A percentile compares a stretch with the other conserved stretches of the same genome.
Conservation (phyloP, 208 protist species). For the Angomonas ambiguus region DNA sequence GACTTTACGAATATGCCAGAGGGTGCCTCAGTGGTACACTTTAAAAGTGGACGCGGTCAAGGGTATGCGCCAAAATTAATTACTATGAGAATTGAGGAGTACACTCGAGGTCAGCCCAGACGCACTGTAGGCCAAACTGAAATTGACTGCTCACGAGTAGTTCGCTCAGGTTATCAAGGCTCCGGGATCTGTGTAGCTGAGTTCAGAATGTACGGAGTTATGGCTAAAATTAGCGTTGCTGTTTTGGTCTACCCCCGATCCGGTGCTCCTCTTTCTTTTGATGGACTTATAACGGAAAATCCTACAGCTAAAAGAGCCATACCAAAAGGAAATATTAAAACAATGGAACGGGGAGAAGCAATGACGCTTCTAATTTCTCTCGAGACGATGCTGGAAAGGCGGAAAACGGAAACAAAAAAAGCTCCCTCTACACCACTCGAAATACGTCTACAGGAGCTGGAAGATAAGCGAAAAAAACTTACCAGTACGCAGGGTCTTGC, state of each 20-base stretch:
- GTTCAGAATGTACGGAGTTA: conserved; percentile 63
- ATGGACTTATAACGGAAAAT: conserved; percentile 35
- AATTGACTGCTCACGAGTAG: conserved; percentile 59
- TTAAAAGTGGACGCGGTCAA: conserved; percentile 45
- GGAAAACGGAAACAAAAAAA: conserved; percentile 7
- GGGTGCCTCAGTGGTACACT: conserved; percentile 70
- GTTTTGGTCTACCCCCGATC: conserved; percentile 65
- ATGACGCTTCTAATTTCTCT: conserved; percentile 80
- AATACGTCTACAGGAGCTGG: conserved; percentile 47
- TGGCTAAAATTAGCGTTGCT: conserved; percentile 62
- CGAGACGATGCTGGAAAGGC: conserved; percentile 74
- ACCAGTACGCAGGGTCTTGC: conserved; percentile 61
- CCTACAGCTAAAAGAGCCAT: conserved; percentile 15
- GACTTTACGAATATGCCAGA: conserved; percentile 84
- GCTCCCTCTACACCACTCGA: conserved; percentile 23
- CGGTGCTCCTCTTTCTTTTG: conserved; percentile 54
- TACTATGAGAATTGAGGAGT: conserved; percentile 79
- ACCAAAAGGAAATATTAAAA: conserved; percentile 34
- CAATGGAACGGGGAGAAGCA: conserved; percentile 61
- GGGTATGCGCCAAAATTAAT: conserved; percentile 80
- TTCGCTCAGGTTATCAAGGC: conserved; percentile 28
- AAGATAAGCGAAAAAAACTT: conserved; percentile 53
- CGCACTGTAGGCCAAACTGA: conserved; percentile 61
- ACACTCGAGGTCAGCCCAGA: conserved; percentile 57
- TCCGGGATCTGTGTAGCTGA: conserved; percentile 22